Evolutionary conservation across 1,284 basidiomycete species (phyloP).

Genomic region (Cryptococcus depauperatus): DNA sequence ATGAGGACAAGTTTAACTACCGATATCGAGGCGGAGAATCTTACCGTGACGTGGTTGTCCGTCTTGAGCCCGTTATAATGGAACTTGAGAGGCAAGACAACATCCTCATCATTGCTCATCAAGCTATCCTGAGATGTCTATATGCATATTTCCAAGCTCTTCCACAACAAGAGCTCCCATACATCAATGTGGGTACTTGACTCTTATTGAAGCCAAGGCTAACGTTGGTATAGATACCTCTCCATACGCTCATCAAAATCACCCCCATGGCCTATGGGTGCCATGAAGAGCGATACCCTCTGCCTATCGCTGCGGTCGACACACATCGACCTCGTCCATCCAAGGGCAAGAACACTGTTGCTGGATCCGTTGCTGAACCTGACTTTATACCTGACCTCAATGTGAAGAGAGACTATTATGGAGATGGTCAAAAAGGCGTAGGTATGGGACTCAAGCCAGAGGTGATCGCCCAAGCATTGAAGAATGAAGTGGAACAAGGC

Average conservation of each 20-base stretch:
- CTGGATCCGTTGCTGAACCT: background rate
- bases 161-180: slow-evolving; percentile 87
- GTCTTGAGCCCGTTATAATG: slow-evolving; percentile 97
- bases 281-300: slow-evolving; percentile 82
- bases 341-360: slow-evolving; percentile 16
- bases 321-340: slow-evolving; percentile 83
- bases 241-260: slow-evolving; percentile 96
- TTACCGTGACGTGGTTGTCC: slow-evolving; percentile 89
- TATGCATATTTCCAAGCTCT: slow-evolving; percentile 94
- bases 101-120: slow-evolving; percentile 89
- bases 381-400: background rate
- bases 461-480: slow-evolving; percentile 16
- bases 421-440: slow-evolving; percentile 11
- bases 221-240: slow-evolving; percentile 52
- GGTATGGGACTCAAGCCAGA: slow-evolving; percentile 13
- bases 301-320: slow-evolving; percentile 85
- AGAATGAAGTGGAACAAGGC: slow-evolving; percentile 17
- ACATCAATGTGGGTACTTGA: slow-evolving; percentile 61
- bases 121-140: slow-evolving; percentile 85
- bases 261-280: slow-evolving; percentile 98
- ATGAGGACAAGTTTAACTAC: slow-evolving; percentile 99
- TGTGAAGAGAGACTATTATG: slow-evolving; percentile 26
- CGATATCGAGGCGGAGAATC: slow-evolving; percentile 91
- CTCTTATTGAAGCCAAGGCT: background rate
- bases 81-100: slow-evolving; percentile 96